Base-by-base conservation (phyloP, 192 early-diverging fungal species). In the Coemansia sp. region DNA sequence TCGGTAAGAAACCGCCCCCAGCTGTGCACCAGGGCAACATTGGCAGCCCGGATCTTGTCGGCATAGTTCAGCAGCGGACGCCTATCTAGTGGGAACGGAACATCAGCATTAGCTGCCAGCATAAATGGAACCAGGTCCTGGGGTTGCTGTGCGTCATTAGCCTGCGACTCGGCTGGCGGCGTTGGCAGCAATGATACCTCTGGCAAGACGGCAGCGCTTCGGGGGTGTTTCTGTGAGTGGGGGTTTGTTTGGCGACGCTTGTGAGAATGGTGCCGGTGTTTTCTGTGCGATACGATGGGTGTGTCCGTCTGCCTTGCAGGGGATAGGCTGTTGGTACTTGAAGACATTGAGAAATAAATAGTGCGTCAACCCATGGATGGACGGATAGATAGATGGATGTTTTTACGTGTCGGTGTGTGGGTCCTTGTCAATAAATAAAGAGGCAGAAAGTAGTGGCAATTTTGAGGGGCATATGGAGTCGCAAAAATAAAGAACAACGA, bases 1-100 rank as follows among this genome's bases (percentile, higher is more conserved):
- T 67, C 76, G 13, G 61, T 56, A 5, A 79, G 67, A 33, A 62
- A 64, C 50, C 67, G 50, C n/a, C 70, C 76, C 76, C 76, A 79
- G 50, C 53, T 64, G 59, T 72, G 70, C 19, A 79, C 70, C 50
- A 79, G 59, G 15, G 70, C 70, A n/a, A 61, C 22, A 59, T 68
- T 79, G 55, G 70, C 69, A 27, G 62, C 70, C 29, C 63, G 75
- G 20, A 79, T 62, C 47, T 72, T 78, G 31, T 79, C 75, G 20
- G 62, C 53, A 29, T 73, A 50, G 27, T 62, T 48, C 66, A 63
- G 63, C 9, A 62, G 62, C 19, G 70, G n/a, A 63, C 67, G 68
- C 17, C 15, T 60, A 27, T 50, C 45, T 5, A 62, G 64, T 11
- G 70, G 67, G 44, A 55, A 62, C 28, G 56, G 48, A n/a, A 62